Evolutionary conservation across 331 rosid genomes (phyloP).

Genomic region (Pyracantha coccinea): DNA sequence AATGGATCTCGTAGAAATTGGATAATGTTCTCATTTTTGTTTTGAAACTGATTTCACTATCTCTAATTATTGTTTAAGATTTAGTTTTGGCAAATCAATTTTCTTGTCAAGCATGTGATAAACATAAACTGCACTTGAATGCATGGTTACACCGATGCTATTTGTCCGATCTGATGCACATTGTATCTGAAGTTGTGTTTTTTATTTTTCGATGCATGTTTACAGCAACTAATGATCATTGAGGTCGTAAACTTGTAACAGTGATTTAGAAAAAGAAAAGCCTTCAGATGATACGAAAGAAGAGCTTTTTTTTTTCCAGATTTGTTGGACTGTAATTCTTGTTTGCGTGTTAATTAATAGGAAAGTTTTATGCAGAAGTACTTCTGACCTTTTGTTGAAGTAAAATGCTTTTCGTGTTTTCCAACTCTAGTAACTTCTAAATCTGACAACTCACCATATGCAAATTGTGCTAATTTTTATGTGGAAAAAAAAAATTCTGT

Average conservation of each 20-base stretch:
- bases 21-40: not conserved
- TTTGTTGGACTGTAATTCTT: too few relatives aligned
- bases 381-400: too few relatives aligned
- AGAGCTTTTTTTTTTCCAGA: too few relatives aligned
- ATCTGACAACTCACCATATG: not conserved
- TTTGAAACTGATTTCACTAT: not conserved
- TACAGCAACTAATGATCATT: not conserved
- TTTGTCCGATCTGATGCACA: not conserved
- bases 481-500: not conserved
- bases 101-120: not conserved
- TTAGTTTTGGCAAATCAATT: not conserved
- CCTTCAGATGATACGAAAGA: too few relatives aligned
- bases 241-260: not conserved
- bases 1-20: too few relatives aligned
- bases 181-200: not conserved
- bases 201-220: not conserved
- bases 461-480: not conserved
- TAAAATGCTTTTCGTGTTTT: not conserved
- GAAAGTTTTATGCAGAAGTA: too few relatives aligned
- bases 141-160: not conserved
- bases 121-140: not conserved
- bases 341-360: too few relatives aligned
- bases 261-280: not conserved
- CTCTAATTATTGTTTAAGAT: not conserved
- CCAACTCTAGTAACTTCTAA: not conserved